These are phyloP conservation scores for Sphenostylis stenocarpa DNA, from an alignment of 306 rosid species.

Conservation along the genomic window DNA sequence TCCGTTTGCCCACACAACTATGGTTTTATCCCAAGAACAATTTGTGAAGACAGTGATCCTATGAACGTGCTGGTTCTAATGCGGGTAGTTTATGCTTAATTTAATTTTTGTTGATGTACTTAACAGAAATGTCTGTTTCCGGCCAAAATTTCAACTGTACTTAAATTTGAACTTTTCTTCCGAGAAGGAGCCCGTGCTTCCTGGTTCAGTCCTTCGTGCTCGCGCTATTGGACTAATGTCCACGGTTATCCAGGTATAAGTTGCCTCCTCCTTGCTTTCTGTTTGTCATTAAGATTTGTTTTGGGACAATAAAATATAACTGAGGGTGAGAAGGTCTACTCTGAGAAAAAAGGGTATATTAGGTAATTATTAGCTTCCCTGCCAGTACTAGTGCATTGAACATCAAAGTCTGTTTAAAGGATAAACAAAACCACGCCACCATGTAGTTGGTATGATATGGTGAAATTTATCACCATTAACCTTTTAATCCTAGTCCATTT, in stretches of 20 bases:
- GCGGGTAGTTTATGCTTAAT: slow-evolving; percentile 71
- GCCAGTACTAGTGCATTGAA: slow-evolving; percentile 1
- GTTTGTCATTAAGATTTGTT: neutral
- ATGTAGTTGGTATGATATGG: slow-evolving; percentile 2
- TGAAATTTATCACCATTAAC: slow-evolving; percentile 15
- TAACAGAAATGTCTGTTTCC: neutral
- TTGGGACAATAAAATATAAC: slow-evolving; percentile 2
- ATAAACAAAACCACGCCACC: neutral
- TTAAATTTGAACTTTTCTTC: slow-evolving; percentile 10
- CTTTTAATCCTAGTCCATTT: neutral
- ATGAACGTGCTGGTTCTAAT: slow-evolving; percentile 89
- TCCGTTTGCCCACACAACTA: slow-evolving; percentile 98
- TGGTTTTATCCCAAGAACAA: slow-evolving; percentile 93
- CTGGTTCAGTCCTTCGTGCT: slow-evolving; percentile 96
- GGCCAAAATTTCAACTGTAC: slow-evolving; percentile 12
- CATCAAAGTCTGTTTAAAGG: slow-evolving; percentile 4
- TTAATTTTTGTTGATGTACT: slow-evolving; percentile 3
- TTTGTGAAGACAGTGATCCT: slow-evolving; percentile 98
- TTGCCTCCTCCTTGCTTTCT: neutral
- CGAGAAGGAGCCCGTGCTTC: slow-evolving; percentile 79
- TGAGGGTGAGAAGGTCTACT: neutral
- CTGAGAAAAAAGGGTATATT: neutral
- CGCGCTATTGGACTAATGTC: slow-evolving; percentile 99
- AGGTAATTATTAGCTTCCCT: neutral
- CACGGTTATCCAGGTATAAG: slow-evolving; percentile 88